Evolutionary conservation across 208 protist species (phyloP).

Genomic region (Leishmania guyanensis): DNA sequence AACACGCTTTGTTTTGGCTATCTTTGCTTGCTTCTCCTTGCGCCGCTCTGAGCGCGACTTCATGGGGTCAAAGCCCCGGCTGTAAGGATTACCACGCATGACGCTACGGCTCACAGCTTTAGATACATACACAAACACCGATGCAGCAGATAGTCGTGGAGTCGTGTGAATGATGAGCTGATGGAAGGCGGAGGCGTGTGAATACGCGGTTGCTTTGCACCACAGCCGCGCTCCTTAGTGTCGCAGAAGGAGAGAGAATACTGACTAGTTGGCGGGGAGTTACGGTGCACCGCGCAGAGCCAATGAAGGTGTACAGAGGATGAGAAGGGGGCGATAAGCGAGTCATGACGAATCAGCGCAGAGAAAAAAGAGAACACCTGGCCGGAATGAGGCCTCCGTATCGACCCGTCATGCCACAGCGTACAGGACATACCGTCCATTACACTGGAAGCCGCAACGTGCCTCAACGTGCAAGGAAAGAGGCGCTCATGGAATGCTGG

Average conservation of each 20-base stretch:
- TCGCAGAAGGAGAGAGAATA: neutral
- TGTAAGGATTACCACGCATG: constrained; percentile 85
- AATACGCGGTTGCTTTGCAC: neutral
- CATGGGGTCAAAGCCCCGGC: constrained; percentile 74
- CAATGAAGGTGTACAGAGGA: neutral
- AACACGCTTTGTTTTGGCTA: constrained; percentile 63
- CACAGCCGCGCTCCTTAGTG: neutral
- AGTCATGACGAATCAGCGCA: neutral
- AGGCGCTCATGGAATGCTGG: neutral
- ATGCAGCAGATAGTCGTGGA: neutral
- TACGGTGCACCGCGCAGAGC: neutral
- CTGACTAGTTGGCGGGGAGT: neutral
- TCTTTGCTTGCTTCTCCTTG: constrained; percentile 60
- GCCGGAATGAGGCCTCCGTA: neutral
- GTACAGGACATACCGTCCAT: neutral
- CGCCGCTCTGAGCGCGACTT: constrained; percentile 79
- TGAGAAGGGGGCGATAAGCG: neutral
- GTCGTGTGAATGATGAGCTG: neutral
- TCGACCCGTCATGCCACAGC: neutral
- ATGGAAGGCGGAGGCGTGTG: neutral
- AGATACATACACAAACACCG: neutral
- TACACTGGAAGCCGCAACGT: neutral
- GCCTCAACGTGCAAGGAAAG: neutral
- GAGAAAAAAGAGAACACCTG: neutral
- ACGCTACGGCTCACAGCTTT: neutral